A percentile compares a stretch with the other conserved stretches of the same genome.
phyloP scores from a whole-genome alignment of 2,329 filamentous ascomycete genomes.

The Eurotiales sp. region DNA sequence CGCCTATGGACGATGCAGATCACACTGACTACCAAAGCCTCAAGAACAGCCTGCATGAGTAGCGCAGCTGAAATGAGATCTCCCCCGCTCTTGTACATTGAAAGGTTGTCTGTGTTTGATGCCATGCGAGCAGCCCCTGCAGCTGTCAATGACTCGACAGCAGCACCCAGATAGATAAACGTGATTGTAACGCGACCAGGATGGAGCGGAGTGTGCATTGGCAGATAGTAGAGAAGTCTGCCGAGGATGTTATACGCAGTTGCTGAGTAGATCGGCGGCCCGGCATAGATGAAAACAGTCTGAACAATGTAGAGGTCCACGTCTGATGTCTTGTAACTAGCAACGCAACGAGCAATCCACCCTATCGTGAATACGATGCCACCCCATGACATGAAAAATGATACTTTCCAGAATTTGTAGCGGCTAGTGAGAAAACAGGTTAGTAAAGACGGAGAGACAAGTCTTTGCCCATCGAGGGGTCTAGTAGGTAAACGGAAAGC shows the following conservation, averaged over 20 bases:
- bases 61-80: constrained; percentile 25
- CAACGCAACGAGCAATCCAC: constrained; percentile 33
- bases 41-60: constrained; percentile 31
- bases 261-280: constrained; percentile 36
- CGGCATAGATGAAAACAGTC: constrained; percentile 30
- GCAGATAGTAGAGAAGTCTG: constrained; percentile 35
- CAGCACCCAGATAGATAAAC: constrained; percentile 35
- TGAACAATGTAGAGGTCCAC: constrained; percentile 33
- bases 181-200: constrained; percentile 32
- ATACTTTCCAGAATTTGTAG: constrained; percentile 33
- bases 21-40: constrained; percentile 25
- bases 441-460: neutral
- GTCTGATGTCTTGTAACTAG: constrained; percentile 26
- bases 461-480: neutral
- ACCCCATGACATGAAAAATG: constrained; percentile 35
- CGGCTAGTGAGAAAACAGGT: constrained; percentile 17
- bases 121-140: constrained; percentile 27
- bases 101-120: constrained; percentile 18
- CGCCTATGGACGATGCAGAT: constrained; percentile 28
- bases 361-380: constrained; percentile 34
- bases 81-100: constrained; percentile 21
- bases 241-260: constrained; percentile 36
- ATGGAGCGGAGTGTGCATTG: constrained; percentile 36
- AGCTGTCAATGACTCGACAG: constrained; percentile 32
- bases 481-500: too few species aligned